Evolutionary conservation across 1,284 basidiomycete genomes (phyloP).

Genomic region (Rhizoctonia solani): DNA sequence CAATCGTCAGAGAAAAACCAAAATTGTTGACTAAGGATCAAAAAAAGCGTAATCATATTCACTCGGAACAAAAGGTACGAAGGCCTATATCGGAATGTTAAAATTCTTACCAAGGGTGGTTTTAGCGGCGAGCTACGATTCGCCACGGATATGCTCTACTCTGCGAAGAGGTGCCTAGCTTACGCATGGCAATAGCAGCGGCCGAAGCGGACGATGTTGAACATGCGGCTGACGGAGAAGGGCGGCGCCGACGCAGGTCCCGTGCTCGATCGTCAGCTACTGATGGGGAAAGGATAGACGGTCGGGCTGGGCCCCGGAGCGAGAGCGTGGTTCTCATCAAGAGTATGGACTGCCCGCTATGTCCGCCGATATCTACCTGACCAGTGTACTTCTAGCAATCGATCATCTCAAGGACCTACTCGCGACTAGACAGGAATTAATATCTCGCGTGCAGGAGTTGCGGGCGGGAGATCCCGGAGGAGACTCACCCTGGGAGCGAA

Average conservation of each 20-base stretch:
- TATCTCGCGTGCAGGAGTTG: slow-evolving; percentile 55
- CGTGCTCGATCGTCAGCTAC: slow-evolving; percentile 49
- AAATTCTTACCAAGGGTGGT: slow-evolving; percentile 59
- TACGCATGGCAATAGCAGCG: slow-evolving; percentile 71
- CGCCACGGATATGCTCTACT: slow-evolving; percentile 84
- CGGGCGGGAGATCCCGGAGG: slow-evolving; percentile 30
- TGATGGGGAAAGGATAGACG: slow-evolving; percentile 67
- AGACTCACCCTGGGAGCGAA: slow-evolving; percentile 68
- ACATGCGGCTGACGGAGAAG: slow-evolving; percentile 43
- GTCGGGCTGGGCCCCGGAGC: slow-evolving; percentile 79
- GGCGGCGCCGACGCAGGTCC: slow-evolving; percentile 40
- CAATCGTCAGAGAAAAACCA: slow-evolving; percentile 41
- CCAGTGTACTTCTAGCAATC: slow-evolving; percentile 60
- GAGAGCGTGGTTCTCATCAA: slow-evolving; percentile 83
- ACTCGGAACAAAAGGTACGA: slow-evolving; percentile 52
- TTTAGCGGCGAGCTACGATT: slow-evolving; percentile 83
- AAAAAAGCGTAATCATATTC: slow-evolving; percentile 93
- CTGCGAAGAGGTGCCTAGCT: slow-evolving; percentile 76
- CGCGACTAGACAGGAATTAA: slow-evolving; percentile 57
- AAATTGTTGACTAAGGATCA: slow-evolving; percentile 72
- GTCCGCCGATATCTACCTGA: slow-evolving; percentile 17
- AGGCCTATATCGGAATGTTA: neutral
- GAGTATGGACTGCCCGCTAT: slow-evolving; percentile 57
- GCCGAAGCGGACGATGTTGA: slow-evolving; percentile 58
- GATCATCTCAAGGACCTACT: slow-evolving; percentile 74